Evolutionary conservation across 139 green algal species (phyloP).

Genomic region (Pseudopediastrum boryanum): DNA sequence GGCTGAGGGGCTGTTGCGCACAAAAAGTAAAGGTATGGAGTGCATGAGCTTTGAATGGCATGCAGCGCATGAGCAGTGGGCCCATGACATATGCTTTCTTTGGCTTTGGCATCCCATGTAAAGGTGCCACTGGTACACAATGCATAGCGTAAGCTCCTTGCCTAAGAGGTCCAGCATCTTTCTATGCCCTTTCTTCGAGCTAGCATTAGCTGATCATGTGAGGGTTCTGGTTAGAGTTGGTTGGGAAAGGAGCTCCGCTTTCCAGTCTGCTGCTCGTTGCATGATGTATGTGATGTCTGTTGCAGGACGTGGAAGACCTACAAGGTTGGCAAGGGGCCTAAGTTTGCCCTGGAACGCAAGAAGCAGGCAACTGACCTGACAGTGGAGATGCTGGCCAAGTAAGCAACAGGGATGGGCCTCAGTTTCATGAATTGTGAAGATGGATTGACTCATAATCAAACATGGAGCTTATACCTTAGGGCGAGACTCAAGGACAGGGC

Average conservation of each 20-base stretch:
- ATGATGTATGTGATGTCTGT: background rate
- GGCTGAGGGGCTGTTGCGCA: background rate
- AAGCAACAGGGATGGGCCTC: constrained; percentile 23
- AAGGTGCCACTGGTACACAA: background rate
- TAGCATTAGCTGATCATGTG: too few relatives aligned
- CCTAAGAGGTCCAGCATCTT: too few relatives aligned
- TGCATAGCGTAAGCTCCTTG: too few relatives aligned
- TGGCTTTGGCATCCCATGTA: background rate
- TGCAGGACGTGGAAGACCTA: constrained; percentile 85
- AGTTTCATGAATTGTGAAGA: too few relatives aligned
- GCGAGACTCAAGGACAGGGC: too few relatives aligned
- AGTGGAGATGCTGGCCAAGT: constrained; percentile 90
- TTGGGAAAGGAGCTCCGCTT: background rate
- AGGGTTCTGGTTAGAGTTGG: background rate
- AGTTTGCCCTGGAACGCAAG: constrained; percentile 93
- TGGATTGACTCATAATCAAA: too few relatives aligned
- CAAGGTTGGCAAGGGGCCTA: constrained; percentile 84
- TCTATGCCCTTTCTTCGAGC: too few relatives aligned
- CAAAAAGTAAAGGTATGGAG: background rate
- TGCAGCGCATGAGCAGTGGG: background rate
- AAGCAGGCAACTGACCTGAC: constrained; percentile 96
- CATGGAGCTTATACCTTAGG: too few relatives aligned
- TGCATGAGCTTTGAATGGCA: background rate
- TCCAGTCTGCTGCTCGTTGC: background rate
- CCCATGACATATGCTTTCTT: background rate